Conservation (phyloP, 1,284 basidiomycete species). For the Cryptococcus sp. region DNA sequence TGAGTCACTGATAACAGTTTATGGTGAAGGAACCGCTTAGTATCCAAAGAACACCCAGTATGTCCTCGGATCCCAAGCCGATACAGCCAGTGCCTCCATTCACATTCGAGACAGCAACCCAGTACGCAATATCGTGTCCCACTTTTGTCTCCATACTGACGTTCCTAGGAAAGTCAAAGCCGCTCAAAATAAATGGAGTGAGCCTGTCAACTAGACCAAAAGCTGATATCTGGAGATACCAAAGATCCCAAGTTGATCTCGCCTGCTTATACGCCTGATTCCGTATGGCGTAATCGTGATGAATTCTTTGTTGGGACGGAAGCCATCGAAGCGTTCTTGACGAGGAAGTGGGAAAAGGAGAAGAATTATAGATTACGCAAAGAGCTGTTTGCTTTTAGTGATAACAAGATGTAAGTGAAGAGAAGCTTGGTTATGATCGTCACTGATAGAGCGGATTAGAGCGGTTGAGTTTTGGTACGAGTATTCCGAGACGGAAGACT, state of each 20-base stretch:
- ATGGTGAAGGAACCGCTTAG: no score
- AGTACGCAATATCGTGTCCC: constrained; percentile 2
- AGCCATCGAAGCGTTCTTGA: constrained; percentile 54
- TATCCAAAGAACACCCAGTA: not conserved
- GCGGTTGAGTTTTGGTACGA: constrained; percentile 60
- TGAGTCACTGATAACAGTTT: no score
- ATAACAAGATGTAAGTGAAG: constrained; percentile 59
- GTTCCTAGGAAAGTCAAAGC: constrained; percentile 36
- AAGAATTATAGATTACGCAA: constrained; percentile 52
- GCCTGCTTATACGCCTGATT: constrained; percentile 56
- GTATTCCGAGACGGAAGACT: constrained; percentile 40
- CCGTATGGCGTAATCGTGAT: constrained; percentile 60
- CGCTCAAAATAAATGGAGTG: constrained; percentile 44
- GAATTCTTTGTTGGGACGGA: constrained; percentile 53
- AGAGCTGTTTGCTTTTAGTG: constrained; percentile 58
- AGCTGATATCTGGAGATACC: not conserved
- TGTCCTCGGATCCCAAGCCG: not conserved
- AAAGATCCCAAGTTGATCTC: constrained; percentile 29
- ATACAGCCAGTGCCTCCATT: constrained; percentile 9
- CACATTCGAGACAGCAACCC: constrained; percentile 9
- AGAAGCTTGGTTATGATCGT: not conserved
- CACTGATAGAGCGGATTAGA: constrained; percentile 10
- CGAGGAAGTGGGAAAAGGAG: constrained; percentile 58
- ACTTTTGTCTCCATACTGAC: not conserved
- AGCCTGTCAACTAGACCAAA: not conserved